These are phyloP conservation scores for Misopates orontium DNA, from an alignment of 257 asterid genomes.

Conservation along the genomic window DNA sequence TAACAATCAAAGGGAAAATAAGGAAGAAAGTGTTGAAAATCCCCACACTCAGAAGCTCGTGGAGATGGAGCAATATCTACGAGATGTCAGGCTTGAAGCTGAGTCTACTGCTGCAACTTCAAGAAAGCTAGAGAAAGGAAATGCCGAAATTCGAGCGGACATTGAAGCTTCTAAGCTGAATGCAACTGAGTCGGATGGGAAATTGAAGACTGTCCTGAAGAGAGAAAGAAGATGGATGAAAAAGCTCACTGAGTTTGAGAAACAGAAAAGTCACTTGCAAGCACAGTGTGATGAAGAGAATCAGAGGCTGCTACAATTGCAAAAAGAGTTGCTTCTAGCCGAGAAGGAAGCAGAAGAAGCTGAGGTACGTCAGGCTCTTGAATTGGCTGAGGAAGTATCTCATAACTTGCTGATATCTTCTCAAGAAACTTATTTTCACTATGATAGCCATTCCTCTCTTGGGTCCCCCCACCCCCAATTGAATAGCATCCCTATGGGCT, in stretches of 20 bases:
- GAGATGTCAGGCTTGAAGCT: neutral
- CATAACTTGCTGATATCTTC: no score
- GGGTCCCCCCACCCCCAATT: no score
- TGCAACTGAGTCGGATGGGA: conserved; percentile 18
- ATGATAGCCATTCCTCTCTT: no score
- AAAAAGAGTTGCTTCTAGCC: conserved; percentile 26
- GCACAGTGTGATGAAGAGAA: conserved; percentile 27
- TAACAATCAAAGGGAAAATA: neutral
- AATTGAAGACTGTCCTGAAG: conserved; percentile 19
- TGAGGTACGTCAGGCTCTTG: no score
- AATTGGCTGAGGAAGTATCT: no score
- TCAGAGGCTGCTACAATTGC: conserved; percentile 27
- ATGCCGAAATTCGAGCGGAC: conserved; percentile 26
- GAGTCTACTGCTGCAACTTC: neutral
- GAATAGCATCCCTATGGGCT: no score
- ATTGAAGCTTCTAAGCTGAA: conserved; percentile 23
- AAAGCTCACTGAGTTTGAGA: conserved; percentile 22
- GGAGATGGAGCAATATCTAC: conserved; percentile 20
- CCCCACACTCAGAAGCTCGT: conserved; percentile 14
- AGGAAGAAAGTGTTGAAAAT: neutral
- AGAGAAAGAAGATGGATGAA: conserved; percentile 26
- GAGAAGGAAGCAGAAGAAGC: conserved; percentile 1
- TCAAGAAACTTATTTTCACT: no score
- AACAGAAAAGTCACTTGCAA: conserved; percentile 22
- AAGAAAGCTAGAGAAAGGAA: conserved; percentile 14